Conservation (phyloP, 1,284 basidiomycete genomes). For the Ustilago lituana region DNA sequence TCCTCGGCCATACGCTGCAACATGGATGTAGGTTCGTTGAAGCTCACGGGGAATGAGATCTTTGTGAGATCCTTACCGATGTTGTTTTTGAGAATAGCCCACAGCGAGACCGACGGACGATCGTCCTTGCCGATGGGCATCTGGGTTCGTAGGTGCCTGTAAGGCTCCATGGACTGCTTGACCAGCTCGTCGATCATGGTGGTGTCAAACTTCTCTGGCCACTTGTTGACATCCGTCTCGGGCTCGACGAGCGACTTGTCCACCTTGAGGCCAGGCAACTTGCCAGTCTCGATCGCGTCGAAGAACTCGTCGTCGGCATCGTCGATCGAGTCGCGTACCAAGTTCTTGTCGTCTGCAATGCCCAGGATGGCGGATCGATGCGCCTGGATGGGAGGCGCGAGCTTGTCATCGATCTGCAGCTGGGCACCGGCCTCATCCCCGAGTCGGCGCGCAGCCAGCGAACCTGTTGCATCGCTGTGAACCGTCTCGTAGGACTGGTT, state of each 20-base stretch:
- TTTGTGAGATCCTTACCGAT: constrained; percentile 97
- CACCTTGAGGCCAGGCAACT: constrained; percentile 59
- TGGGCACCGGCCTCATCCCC: constrained; percentile 32
- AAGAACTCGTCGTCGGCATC: constrained; percentile 98
- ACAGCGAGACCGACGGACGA: constrained; percentile 87
- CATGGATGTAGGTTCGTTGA: constrained; percentile 84
- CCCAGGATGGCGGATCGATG: constrained; percentile 25
- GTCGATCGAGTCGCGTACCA: constrained; percentile 68
- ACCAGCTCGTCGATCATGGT: constrained; percentile 41
- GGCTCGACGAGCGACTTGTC: constrained; percentile 47
- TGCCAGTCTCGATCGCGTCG: constrained; percentile 86
- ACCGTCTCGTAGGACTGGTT: constrained; percentile 17
- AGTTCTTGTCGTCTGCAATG: constrained; percentile 28
- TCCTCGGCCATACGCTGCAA: constrained; percentile 74
- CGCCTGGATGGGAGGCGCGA: constrained; percentile 29
- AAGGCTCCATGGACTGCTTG: constrained; percentile 68
- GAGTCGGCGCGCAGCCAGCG: constrained; percentile 39
- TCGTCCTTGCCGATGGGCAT: constrained; percentile 81
- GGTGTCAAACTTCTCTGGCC: constrained; percentile 48
- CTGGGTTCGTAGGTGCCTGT: constrained; percentile 75
- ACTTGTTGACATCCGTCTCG: constrained; percentile 14
- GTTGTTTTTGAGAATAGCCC: constrained; percentile 93
- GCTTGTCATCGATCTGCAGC: constrained; percentile 34
- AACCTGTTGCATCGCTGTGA: constrained; percentile 10
- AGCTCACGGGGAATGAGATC: constrained; percentile 94